Percentiles rank a stretch among this genome's conserved stretches.
These are phyloP conservation scores for Quercus agrifolia DNA, from an alignment of 306 rosid species.

Conservation along the genomic window DNA sequence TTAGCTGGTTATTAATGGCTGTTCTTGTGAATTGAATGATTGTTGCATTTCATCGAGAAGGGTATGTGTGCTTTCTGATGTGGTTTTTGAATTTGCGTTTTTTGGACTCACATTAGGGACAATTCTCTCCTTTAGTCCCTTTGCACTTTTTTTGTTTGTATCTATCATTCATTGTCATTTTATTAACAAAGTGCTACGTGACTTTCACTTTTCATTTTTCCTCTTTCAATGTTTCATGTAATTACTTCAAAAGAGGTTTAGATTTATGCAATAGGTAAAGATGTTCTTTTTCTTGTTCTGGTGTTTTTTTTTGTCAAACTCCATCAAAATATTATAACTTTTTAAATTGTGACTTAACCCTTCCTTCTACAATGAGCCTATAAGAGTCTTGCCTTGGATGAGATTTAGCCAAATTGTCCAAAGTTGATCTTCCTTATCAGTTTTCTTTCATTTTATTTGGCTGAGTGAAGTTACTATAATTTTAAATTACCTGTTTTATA, in stretches of 20 bases:
- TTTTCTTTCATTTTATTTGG: background rate
- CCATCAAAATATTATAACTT: background rate
- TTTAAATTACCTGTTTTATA: background rate
- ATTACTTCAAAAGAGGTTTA: background rate
- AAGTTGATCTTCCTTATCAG: background rate
- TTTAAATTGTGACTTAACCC: background rate
- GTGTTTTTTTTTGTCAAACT: background rate
- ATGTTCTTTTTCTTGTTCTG: background rate
- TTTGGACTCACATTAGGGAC: background rate
- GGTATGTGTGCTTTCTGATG: slow-evolving; percentile 4
- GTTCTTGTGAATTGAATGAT: slow-evolving; percentile 5
- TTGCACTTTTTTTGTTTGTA: background rate
- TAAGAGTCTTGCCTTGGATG: background rate
- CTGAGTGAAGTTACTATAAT: background rate
- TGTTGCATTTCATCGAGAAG: slow-evolving; percentile 1
- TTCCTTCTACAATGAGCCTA: background rate
- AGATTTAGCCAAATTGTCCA: background rate
- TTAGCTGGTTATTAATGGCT: background rate
- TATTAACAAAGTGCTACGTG: background rate
- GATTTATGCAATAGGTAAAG: background rate
- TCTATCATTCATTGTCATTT: background rate
- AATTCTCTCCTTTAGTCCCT: background rate
- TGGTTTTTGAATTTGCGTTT: background rate
- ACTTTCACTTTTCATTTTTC: background rate
- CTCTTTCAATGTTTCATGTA: background rate